phyloP scores from a whole-genome alignment of 169 alveolate species.

The Ichthyophthirius multifiliis region DNA sequence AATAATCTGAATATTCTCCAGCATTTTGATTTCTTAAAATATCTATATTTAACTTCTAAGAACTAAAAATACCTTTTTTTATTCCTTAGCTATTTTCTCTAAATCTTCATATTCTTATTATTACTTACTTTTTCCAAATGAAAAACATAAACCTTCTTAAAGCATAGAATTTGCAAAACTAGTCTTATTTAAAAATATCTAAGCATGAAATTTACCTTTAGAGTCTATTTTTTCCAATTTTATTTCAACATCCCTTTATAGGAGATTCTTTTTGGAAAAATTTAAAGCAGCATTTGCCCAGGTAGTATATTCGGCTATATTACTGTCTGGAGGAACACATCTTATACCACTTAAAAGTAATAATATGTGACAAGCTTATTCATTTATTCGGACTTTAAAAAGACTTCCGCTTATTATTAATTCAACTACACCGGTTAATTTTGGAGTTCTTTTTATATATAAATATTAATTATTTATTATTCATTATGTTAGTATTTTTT shows the following conservation, averaged over 20 bases:
- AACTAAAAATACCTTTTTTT: conserved; percentile 47
- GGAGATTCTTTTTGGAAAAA: conserved; percentile 59
- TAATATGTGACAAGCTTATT: conserved; percentile 53
- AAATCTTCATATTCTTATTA: conserved; percentile 37
- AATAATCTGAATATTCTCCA: conserved; percentile 9
- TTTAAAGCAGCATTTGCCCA: conserved; percentile 64
- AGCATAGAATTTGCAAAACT: conserved; percentile 55
- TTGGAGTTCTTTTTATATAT: not conserved
- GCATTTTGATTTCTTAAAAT: not conserved
- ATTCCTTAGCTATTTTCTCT: conserved; percentile 60
- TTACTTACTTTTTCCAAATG: conserved; percentile 34
- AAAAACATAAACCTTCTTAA: conserved; percentile 65
- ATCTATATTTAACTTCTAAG: conserved; percentile 17
- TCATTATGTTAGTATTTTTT: not conserved
- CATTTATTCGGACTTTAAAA: conserved; percentile 69
- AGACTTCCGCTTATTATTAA: conserved; percentile 70
- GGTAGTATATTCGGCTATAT: conserved; percentile 62
- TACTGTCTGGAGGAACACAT: conserved; percentile 68
- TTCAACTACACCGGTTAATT: conserved; percentile 73
- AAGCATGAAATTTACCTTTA: conserved; percentile 74
- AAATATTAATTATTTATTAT: conserved; percentile 45
- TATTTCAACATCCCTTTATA: conserved; percentile 72
- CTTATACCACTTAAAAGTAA: conserved; percentile 67
- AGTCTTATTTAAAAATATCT: conserved; percentile 42
- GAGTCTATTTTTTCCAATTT: conserved; percentile 66